Base-by-base conservation (phyloP, 2,329 filamentous ascomycete species). In the Lachnellula suecica region DNA sequence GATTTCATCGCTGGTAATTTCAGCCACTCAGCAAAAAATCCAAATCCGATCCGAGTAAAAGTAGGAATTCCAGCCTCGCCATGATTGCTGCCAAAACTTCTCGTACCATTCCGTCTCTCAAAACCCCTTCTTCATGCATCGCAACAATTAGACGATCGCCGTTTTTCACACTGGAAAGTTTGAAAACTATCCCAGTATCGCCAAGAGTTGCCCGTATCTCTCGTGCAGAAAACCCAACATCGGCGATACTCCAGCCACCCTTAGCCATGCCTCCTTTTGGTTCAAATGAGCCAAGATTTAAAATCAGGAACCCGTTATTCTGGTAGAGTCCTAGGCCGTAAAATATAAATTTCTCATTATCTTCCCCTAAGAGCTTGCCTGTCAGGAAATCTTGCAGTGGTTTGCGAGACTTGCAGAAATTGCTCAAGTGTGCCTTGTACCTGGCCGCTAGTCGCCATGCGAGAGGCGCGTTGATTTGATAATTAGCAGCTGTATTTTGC, bases 221-320 rank as follows among this genome's bases (percentile, higher is more conserved):
- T n/a, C 43, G 46, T 51, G 49, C 58, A 13, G 47, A 56, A 29
- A 60, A 58, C 4, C 40, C 47, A 3, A 51, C 37, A 24, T 54
- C 53, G 9, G 20, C 44, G 24, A 57, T 45, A 27, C 38, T 51
- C 55, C 56, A 58, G 2, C 46, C 53, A 31, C 50, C 55, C n/a
- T 47, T 24, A 10, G 13, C 19, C 41, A 45, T 52, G 24, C 37
- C 44, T n/a, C 34, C 46, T 31, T 25, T 38, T 2, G 55, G 53
- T 44, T 60, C 44, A 29, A 58, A 60, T 11, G 41, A 27, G 7
- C 49, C 49, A 20, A 58, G 19, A 46, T 56, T 60, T 9, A 51
- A 56, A 34, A 55, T 47, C 23, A 53, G 41, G 40, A 54, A 58
- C 2, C 48, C 51, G 35, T 56, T 58, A 17, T 54, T 59, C 38